Conservation (phyloP, 768 basidiomycete species). For the Tylopilus sp. region DNA sequence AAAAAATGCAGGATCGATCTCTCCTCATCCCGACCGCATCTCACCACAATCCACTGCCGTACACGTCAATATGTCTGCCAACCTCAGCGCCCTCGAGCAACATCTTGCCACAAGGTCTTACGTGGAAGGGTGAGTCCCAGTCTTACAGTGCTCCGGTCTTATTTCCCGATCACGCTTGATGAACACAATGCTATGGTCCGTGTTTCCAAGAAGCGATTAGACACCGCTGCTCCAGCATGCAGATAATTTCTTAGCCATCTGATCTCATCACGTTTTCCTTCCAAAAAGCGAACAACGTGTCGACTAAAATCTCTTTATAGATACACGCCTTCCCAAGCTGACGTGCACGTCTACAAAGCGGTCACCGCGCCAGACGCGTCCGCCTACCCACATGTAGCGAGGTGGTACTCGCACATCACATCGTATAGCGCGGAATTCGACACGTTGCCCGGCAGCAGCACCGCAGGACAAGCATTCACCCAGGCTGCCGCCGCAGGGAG, state of each 20-base stretch:
- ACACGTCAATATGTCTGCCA: slow-evolving; percentile 52
- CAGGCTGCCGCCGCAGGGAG: slow-evolving; percentile 42
- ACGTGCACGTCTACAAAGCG: slow-evolving; percentile 88
- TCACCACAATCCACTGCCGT: slow-evolving; percentile 7
- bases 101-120: slow-evolving; percentile 88
- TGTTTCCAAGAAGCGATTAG: slow-evolving; percentile 96
- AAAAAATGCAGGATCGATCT: slow-evolving; percentile 23
- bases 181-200: slow-evolving; percentile 86
- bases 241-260: slow-evolving; percentile 74
- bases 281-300: neutral
- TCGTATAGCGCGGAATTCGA: slow-evolving; percentile 79
- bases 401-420: slow-evolving; percentile 95
- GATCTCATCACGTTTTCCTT: slow-evolving; percentile 37
- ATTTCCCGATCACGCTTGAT: slow-evolving; percentile 43
- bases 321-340: slow-evolving; percentile 90
- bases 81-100: slow-evolving; percentile 73
- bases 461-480: slow-evolving; percentile 71
- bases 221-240: slow-evolving; percentile 80
- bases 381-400: slow-evolving; percentile 66
- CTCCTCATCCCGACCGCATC: slow-evolving; percentile 30
- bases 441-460: slow-evolving; percentile 81
- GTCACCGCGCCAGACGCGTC: slow-evolving; percentile 64
- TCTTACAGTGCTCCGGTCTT: slow-evolving; percentile 2
- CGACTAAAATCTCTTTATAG: slow-evolving; percentile 38
- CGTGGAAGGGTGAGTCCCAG: slow-evolving; percentile 76